A percentile compares a stretch with the other conserved stretches of the same genome.
Conservation (phyloP, 2,329 filamentous ascomycete genomes). For the Stylonectria norvegica region DNA sequence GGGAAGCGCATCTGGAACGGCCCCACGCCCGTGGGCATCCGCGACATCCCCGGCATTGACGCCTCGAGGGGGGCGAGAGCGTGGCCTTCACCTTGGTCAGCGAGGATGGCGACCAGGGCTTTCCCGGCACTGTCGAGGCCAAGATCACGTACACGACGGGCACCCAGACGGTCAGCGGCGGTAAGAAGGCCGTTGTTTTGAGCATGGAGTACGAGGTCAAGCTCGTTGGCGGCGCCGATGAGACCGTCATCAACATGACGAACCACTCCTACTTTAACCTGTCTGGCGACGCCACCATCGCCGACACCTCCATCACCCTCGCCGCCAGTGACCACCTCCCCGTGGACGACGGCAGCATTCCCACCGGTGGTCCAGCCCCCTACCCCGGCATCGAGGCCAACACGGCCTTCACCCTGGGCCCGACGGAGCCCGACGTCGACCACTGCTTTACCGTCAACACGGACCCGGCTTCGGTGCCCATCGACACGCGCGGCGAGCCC, state of each 20-base stretch:
- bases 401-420: constrained; percentile 68
- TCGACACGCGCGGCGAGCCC: constrained; percentile 62
- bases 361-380: constrained; percentile 61
- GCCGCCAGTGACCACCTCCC: constrained; percentile 65
- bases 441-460: constrained; percentile 82
- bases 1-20: constrained; percentile 75
- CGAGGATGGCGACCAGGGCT: constrained; percentile 82
- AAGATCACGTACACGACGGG: constrained; percentile 75
- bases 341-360: constrained; percentile 70
- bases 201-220: constrained; percentile 88
- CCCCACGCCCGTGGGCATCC: constrained; percentile 57
- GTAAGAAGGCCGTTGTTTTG: constrained; percentile 67
- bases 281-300: constrained; percentile 48
- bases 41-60: constrained; percentile 48
- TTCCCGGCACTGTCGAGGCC: constrained; percentile 78
- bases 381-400: constrained; percentile 65
- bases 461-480: constrained; percentile 55
- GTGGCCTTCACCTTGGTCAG: constrained; percentile 65
- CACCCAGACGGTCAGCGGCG: constrained; percentile 59
- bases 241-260: constrained; percentile 89
- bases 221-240: constrained; percentile 73
- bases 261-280: constrained; percentile 87
- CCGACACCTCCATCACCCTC: constrained; percentile 64
- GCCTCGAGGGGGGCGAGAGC: constrained; percentile 59
- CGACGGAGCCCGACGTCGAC: constrained; percentile 72